phyloP scores from a whole-genome alignment of 148 eudicot species.

The Polygonum maritimum region DNA sequence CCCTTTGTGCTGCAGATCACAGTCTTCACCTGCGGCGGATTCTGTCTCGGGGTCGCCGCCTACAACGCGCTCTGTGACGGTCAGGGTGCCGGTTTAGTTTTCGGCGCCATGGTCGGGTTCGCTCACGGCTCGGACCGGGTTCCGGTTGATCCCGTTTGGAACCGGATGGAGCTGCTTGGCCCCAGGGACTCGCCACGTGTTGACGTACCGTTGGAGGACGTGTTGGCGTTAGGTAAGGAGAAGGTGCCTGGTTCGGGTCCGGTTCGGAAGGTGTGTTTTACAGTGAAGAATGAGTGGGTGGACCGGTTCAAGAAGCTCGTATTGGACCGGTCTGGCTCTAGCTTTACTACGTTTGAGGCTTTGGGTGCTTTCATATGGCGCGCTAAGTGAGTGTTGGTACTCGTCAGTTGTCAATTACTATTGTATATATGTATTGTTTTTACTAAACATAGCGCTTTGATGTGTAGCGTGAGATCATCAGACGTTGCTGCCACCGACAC shows the following conservation, averaged over 20 bases:
- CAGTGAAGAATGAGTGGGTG: conserved; percentile 43
- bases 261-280: conserved; percentile 33
- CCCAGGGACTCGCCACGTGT: conserved; percentile 45
- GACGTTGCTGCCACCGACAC: conserved; percentile 23
- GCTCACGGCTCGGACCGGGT: conserved; percentile 33
- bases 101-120: conserved; percentile 46
- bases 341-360: conserved; percentile 67
- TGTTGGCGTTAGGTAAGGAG: conserved; percentile 30
- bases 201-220: conserved; percentile 38
- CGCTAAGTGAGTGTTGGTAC: conserved; percentile 44
- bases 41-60: conserved; percentile 43
- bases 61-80: conserved; percentile 60
- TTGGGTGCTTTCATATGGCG: conserved; percentile 73
- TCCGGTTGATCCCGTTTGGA: conserved; percentile 46
- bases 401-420: too few species aligned
- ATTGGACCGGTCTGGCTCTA: conserved; percentile 36
- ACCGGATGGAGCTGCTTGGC: conserved; percentile 39
- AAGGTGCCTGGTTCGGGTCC: conserved; percentile 13
- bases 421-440: too few species aligned
- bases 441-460: not conserved
- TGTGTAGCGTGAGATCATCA: conserved; percentile 44
- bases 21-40: conserved; percentile 52
- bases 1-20: conserved; percentile 25
- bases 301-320: conserved; percentile 39
- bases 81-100: conserved; percentile 50